Conservation (phyloP, 2,329 filamentous ascomycete species). For the Claviceps arundinis region DNA sequence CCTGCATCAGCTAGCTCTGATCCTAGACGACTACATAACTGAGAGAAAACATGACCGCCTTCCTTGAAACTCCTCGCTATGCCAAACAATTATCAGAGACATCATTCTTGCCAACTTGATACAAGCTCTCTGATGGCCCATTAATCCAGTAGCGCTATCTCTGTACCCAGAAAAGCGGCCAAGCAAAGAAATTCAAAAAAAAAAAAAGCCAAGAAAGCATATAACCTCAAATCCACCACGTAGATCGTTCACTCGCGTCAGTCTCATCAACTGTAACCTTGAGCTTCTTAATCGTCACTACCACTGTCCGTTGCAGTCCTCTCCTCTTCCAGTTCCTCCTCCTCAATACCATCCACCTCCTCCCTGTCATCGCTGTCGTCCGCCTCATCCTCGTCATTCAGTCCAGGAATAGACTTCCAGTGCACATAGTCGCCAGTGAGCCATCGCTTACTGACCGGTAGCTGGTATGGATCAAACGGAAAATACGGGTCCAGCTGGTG, state of each 20-base stretch:
- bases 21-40: neutral
- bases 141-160: neutral
- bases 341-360: conserved; percentile 30
- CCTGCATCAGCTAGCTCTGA: neutral
- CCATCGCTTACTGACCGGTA: conserved; percentile 81
- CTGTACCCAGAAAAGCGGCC: neutral
- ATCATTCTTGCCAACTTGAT: neutral
- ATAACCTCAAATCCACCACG: neutral
- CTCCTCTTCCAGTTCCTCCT: conserved; percentile 34
- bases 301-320: conserved; percentile 38
- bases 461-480: conserved; percentile 90
- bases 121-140: too few relatives aligned
- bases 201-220: conserved; percentile 2
- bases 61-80: conserved; percentile 1
- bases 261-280: conserved; percentile 9
- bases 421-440: conserved; percentile 70
- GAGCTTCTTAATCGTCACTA: conserved; percentile 23
- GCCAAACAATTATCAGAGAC: neutral
- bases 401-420: conserved; percentile 62
- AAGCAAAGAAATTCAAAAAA: neutral
- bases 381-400: conserved; percentile 45
- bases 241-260: neutral
- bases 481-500: conserved; percentile 90
- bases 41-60: neutral
- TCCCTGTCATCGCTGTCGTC: conserved; percentile 42